A percentile compares a stretch with the other conserved stretches of the same genome.
Conservation (phyloP, 106 monocot species). For the Xerophyta viscosa region DNA sequence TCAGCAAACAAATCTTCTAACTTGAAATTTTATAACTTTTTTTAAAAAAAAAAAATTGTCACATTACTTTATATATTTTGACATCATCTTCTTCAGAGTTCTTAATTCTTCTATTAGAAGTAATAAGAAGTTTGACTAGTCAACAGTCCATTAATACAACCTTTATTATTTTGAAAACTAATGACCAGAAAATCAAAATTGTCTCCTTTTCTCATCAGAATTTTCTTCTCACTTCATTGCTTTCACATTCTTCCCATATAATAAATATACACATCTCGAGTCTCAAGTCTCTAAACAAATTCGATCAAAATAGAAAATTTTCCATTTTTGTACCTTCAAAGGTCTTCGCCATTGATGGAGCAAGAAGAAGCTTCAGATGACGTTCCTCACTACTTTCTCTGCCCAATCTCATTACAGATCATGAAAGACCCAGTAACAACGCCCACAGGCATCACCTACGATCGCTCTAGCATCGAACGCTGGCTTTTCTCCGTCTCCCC, state of each 20-base stretch:
- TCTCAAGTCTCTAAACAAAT: neutral
- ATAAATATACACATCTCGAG: neutral
- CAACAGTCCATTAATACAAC: too few species aligned
- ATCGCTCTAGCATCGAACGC: conserved; percentile 62
- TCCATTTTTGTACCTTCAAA: neutral
- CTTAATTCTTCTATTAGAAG: too few species aligned
- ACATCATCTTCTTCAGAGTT: too few species aligned
- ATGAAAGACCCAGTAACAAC: conserved; percentile 88
- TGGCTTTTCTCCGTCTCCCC: conserved; percentile 58
- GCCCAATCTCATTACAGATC: conserved; percentile 71
- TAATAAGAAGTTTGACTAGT: too few species aligned
- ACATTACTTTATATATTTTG: too few species aligned
- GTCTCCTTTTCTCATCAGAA: neutral
- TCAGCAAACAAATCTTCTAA: too few species aligned
- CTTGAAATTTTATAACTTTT: too few species aligned
- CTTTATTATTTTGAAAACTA: too few species aligned
- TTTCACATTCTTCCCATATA: neutral
- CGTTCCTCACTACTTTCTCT: conserved; percentile 54
- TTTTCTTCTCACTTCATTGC: conserved; percentile 1
- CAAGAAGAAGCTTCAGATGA: conserved; percentile 21
- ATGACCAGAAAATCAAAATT: conserved; percentile 1
- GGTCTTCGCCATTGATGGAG: too few species aligned
- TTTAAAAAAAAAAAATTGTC: too few species aligned
- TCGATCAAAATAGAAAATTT: neutral
- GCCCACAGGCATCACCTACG: conserved; percentile 83